Conservation (phyloP, 2,329 filamentous ascomycete genomes). For the Akanthomyces uredinophilus region DNA sequence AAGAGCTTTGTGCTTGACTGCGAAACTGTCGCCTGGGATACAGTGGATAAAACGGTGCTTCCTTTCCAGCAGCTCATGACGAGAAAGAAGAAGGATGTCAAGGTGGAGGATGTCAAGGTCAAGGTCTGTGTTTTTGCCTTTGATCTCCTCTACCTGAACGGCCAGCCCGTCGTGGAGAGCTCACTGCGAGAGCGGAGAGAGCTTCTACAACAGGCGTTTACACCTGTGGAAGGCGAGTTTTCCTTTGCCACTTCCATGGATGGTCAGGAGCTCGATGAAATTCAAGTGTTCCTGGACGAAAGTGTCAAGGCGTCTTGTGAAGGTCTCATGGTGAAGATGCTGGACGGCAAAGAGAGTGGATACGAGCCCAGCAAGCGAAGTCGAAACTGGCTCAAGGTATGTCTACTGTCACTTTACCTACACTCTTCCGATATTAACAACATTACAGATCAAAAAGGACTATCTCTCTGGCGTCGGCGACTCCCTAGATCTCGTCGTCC, state of each 20-base stretch:
- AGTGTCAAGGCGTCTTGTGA: slow-evolving; percentile 95
- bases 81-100: slow-evolving; percentile 94
- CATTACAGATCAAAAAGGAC: slow-evolving; percentile 81
- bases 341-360: slow-evolving; percentile 85
- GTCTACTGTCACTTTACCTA: slow-evolving; percentile 8
- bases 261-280: slow-evolving; percentile 85
- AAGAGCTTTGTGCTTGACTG: slow-evolving; percentile 98
- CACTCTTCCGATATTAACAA: slow-evolving; percentile 19
- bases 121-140: slow-evolving; percentile 98
- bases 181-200: slow-evolving; percentile 77
- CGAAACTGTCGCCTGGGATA: slow-evolving; percentile 95
- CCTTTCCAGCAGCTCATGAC: slow-evolving; percentile 99
- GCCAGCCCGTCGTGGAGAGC: slow-evolving; percentile 82
- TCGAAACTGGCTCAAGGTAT: slow-evolving; percentile 95
- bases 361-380: slow-evolving; percentile 96
- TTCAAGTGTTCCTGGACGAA: slow-evolving; percentile 87
- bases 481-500: slow-evolving; percentile 90
- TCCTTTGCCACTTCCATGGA: slow-evolving; percentile 83
- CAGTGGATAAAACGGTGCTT: slow-evolving; percentile 88
- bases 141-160: slow-evolving; percentile 89
- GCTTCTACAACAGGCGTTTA: slow-evolving; percentile 68
- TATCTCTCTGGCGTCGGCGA: slow-evolving; percentile 92
- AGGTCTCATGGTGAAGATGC: slow-evolving; percentile 98
- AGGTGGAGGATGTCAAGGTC: slow-evolving; percentile 89
- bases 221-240: slow-evolving; percentile 81